Percentiles rank a stretch among this genome's conserved stretches.
Evolutionary conservation across 2,329 filamentous ascomycete genomes (phyloP).

Genomic region (Trichothecium roseum): DNA sequence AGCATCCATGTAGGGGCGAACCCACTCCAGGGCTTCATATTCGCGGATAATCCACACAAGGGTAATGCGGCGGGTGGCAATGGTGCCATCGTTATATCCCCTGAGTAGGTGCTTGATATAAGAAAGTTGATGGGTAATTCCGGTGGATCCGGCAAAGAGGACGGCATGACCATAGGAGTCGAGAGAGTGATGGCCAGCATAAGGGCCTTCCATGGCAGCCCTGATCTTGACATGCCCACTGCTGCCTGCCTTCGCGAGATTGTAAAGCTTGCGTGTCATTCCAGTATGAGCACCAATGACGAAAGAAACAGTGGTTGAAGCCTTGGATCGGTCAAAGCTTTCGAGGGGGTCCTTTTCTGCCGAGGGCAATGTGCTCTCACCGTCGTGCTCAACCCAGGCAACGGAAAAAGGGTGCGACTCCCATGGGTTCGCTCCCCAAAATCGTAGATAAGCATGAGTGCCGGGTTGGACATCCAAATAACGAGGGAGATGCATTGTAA

Average conservation of each 20-base stretch:
- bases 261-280: conserved; percentile 73
- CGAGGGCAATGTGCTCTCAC: conserved; percentile 28
- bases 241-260: conserved; percentile 39
- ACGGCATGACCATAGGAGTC: conserved; percentile 88
- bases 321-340: conserved; percentile 27
- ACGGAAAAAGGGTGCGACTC: conserved; percentile 73
- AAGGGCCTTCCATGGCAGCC: conserved; percentile 82
- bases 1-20: conserved; percentile 70
- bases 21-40: conserved; percentile 84
- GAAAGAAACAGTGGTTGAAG: conserved; percentile 57
- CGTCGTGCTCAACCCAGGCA: conserved; percentile 56
- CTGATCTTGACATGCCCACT: conserved; percentile 45
- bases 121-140: conserved; percentile 90
- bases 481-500: conserved; percentile 59
- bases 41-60: conserved; percentile 92
- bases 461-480: conserved; percentile 58
- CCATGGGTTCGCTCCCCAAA: conserved; percentile 55
- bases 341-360: conserved; percentile 30
- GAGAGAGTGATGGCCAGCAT: conserved; percentile 72
- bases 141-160: conserved; percentile 84
- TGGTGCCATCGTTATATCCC: conserved; percentile 57
- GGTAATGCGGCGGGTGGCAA: conserved; percentile 71
- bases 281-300: conserved; percentile 81
- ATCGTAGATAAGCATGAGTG: conserved; percentile 65
- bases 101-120: conserved; percentile 71